Evolutionary conservation across 179 eudicot genomes (phyloP).

Genomic region (Beta corolliflora): DNA sequence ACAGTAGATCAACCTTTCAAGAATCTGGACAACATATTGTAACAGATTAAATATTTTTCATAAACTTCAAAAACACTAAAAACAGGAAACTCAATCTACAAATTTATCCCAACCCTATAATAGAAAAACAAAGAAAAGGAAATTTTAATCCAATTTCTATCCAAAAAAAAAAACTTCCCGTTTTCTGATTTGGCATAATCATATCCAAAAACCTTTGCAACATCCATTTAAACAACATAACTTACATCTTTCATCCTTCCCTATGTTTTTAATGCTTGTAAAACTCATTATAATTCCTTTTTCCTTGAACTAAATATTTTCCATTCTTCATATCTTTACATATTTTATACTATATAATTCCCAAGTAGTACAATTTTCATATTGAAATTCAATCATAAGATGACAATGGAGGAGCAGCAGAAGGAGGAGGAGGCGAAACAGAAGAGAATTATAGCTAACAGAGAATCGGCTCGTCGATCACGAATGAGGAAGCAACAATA

Average conservation of each 20-base stretch:
- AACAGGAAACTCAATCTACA: not conserved
- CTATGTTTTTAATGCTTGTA: too few species aligned
- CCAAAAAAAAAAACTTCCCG: not conserved
- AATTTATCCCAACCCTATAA: not conserved
- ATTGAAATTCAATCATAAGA: slow-evolving; percentile 1
- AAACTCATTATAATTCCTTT: too few species aligned
- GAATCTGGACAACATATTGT: not conserved
- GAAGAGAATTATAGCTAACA: slow-evolving; percentile 57
- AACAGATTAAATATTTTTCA: not conserved
- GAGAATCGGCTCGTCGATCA: slow-evolving; percentile 65
- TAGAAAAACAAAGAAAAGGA: not conserved
- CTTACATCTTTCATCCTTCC: too few species aligned
- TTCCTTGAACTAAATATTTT: accelerated
- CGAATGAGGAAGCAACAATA: slow-evolving; percentile 65
- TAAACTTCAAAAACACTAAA: not conserved
- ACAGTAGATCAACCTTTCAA: not conserved
- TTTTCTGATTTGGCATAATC: too few species aligned
- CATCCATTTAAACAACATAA: too few species aligned
- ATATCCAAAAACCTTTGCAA: too few species aligned
- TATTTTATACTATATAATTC: too few species aligned
- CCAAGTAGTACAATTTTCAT: too few species aligned
- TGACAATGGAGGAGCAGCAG: slow-evolving; percentile 8
- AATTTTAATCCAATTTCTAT: not conserved
- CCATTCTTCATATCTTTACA: too few species aligned
- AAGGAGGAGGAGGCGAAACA: slow-evolving; percentile 48